Conservation (phyloP, 1,284 basidiomycete genomes). For the Cutaneotrichosporon dermatis region DNA sequence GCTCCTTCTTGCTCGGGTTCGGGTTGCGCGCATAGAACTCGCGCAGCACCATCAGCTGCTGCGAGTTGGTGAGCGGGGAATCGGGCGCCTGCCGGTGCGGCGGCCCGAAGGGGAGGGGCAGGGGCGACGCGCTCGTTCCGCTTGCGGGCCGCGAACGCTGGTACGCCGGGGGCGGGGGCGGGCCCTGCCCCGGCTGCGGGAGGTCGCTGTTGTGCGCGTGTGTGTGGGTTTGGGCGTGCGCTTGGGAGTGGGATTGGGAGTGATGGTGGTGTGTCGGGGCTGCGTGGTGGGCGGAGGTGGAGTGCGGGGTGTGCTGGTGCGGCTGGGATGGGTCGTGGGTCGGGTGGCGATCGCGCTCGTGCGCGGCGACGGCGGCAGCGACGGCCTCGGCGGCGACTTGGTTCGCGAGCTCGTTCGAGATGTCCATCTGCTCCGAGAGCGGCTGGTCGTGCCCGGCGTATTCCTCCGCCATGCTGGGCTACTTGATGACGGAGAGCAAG, state of each 20-base stretch:
- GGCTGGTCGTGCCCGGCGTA: conserved; percentile 28
- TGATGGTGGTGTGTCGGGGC: too few species aligned
- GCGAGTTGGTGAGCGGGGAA: conserved; percentile 18
- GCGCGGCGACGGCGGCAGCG: conserved; percentile 19
- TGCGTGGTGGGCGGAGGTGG: too few species aligned
- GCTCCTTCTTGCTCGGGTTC: conserved; percentile 35
- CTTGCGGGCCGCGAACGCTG: conserved; percentile 8
- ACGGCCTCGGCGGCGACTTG: conserved; percentile 39
- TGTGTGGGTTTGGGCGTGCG: neutral
- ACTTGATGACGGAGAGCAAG: too few species aligned
- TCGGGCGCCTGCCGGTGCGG: conserved; percentile 20
- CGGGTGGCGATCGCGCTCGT: neutral
- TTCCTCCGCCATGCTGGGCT: conserved; percentile 23
- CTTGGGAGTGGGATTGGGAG: neutral
- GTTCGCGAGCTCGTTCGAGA: conserved; percentile 34
- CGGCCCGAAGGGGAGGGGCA: conserved; percentile 16
- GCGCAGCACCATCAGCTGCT: conserved; percentile 38
- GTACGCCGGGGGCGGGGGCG: conserved; percentile 20
- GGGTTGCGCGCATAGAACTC: conserved; percentile 41
- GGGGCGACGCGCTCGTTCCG: neutral
- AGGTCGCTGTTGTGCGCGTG: neutral
- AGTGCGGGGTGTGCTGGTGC: neutral
- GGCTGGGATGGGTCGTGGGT: neutral
- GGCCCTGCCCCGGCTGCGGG: conserved; percentile 16
- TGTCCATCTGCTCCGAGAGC: conserved; percentile 25